Evolutionary conservation across 371 early-diverging fungal genomes (phyloP), one percentile per base, ranked within the genome.

Genomic region (Phascolomyces articulosus): DNA sequence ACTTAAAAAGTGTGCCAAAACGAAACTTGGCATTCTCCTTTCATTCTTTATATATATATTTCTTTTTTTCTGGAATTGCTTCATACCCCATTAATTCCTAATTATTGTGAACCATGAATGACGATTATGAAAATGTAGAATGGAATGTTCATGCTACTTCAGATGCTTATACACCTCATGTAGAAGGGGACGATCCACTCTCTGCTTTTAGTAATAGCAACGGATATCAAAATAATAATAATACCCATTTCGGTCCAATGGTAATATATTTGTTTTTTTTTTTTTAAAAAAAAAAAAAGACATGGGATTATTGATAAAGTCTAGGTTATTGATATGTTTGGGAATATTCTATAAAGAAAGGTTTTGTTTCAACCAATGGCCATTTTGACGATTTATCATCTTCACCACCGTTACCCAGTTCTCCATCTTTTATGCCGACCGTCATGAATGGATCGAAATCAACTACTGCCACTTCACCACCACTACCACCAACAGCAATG

Each of bases 111-210:
- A 55, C 18, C 59, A 78, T 78, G 78, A 71, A 57, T 56, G 73
- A 71, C 63, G 73, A 75, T 28, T 73, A 69, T 62, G 70, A 69
- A 29, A 73, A 71, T 53, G 68, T 78, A 20, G 64, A 73, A 40
- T 78, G 78, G 78, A 69, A 71, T 62, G 73, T 74, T 2, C 75
- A 78, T 67, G 75, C 73, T 44, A 71, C 71, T 23, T 41, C 64
- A 20, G 73, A 75, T 64, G 69, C 55, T 4, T 70, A 65, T 23
- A 71, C 71, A 24, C 73, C 73, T 40, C 66, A 41, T 24, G 49
- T 62, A 16, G 75, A 78, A 27, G 63, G 55, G 10, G 69, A 72
- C 55, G 78, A 78, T 55, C 78, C 78, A 11, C 67, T 78, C 27
- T 63, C 71, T 40, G 65, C 61, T 15, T 62, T 58, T 20, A 57